phyloP scores from a whole-genome alignment of 768 basidiomycete genomes.

The Calvatia gigantea region DNA sequence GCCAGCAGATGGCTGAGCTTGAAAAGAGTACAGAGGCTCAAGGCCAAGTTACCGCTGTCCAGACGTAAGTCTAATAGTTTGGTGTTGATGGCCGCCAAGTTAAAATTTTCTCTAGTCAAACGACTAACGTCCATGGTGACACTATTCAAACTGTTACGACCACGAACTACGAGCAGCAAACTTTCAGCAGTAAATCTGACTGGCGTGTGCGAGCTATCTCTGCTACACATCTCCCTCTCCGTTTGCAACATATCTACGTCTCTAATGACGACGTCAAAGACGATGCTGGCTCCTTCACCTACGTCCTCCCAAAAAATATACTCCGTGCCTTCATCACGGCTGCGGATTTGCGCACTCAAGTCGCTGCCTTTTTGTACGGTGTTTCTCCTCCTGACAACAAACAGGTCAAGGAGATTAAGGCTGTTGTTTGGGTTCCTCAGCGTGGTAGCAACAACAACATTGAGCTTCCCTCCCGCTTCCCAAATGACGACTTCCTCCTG shows the following conservation, averaged over 20 bases:
- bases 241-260: slow-evolving; percentile 97
- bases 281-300: slow-evolving; percentile 91
- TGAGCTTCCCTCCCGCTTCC: slow-evolving; percentile 85
- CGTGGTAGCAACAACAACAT: slow-evolving; percentile 93
- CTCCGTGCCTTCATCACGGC: slow-evolving; percentile 91
- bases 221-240: slow-evolving; percentile 92
- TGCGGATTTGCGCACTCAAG: slow-evolving; percentile 93
- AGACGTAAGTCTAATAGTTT: slow-evolving; percentile 57
- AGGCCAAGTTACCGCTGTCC: slow-evolving; percentile 91
- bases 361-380: slow-evolving; percentile 93
- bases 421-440: slow-evolving; percentile 96
- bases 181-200: slow-evolving; percentile 99
- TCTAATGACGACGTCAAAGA: slow-evolving; percentile 99
- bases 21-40: slow-evolving; percentile 96
- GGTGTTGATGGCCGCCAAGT: background rate
- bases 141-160: slow-evolving; percentile 94
- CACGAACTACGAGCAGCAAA: slow-evolving; percentile 96
- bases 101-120: slow-evolving; percentile 52
- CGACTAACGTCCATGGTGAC: slow-evolving; percentile 97
- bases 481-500: slow-evolving; percentile 91
- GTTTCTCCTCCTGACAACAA: slow-evolving; percentile 92
- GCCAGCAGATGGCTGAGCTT: slow-evolving; percentile 98
- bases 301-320: slow-evolving; percentile 96
- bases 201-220: slow-evolving; percentile 99
- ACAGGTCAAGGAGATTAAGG: slow-evolving; percentile 98